A percentile compares a stretch with the other conserved stretches of the same genome.
Evolutionary conservation across 345 rosid species (phyloP).

Genomic region (Orychophragmus violaceus): DNA sequence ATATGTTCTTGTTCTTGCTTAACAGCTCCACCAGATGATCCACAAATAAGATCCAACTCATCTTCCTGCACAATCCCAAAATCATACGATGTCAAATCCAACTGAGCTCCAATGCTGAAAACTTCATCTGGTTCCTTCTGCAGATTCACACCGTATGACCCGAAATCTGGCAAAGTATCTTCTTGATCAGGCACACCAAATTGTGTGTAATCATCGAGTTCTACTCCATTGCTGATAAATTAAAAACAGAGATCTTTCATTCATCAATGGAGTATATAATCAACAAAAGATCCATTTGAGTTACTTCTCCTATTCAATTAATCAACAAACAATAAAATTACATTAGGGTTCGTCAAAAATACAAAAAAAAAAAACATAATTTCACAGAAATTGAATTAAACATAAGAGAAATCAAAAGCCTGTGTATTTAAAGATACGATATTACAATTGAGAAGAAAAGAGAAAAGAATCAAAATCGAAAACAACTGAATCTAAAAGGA

Average conservation of each 20-base stretch:
- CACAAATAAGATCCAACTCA: slow-evolving; percentile 29
- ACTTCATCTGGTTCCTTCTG: background rate
- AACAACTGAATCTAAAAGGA: background rate
- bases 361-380: background rate
- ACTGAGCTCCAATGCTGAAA: slow-evolving; percentile 16
- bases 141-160: slow-evolving; percentile 12
- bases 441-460: background rate
- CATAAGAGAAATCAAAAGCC: background rate
- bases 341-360: slow-evolving; percentile 12
- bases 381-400: background rate
- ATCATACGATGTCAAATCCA: slow-evolving; percentile 10
- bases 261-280: background rate
- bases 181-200: slow-evolving; percentile 20
- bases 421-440: background rate
- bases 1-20: slow-evolving; percentile 28
- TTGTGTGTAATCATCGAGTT: slow-evolving; percentile 27
- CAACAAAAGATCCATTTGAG: background rate
- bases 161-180: slow-evolving; percentile 20
- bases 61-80: slow-evolving; percentile 20
- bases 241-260: slow-evolving; percentile 4
- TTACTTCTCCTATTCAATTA: background rate
- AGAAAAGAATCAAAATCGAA: background rate
- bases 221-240: slow-evolving; percentile 22
- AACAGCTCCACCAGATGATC: slow-evolving; percentile 29
- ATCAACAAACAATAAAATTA: background rate